Conservation (phyloP, 345 rosid genomes). For the Clausena lansium region DNA sequence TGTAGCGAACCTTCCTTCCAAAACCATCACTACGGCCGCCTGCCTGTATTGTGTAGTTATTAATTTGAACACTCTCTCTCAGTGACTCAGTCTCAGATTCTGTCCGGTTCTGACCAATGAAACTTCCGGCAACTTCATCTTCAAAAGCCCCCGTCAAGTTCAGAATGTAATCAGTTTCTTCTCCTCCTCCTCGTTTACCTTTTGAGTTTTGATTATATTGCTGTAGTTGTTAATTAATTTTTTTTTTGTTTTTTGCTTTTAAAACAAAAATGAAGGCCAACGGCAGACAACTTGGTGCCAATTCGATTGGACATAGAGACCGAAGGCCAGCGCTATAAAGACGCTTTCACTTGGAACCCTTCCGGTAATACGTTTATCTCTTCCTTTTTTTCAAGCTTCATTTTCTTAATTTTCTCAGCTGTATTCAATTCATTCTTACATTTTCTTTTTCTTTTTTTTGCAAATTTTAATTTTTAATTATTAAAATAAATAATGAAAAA, state of each 20-base stretch:
- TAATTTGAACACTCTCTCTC: neutral
- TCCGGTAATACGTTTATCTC: conserved; percentile 44
- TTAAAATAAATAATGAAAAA: neutral
- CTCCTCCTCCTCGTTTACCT: neutral
- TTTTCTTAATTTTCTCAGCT: neutral
- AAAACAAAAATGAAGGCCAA: conserved; percentile 51
- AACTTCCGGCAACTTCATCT: conserved; percentile 40
- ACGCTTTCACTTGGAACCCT: conserved; percentile 97
- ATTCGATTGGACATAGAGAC: conserved; percentile 85
- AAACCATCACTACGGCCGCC: too few species aligned
- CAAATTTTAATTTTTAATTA: neutral
- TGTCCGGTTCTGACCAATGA: conserved; percentile 30
- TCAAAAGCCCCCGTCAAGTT: conserved; percentile 67
- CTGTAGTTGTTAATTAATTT: neutral
- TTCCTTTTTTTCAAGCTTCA: neutral
- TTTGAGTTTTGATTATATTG: neutral
- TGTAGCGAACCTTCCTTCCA: too few species aligned
- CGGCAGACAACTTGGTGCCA: conserved; percentile 82
- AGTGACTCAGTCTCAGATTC: neutral
- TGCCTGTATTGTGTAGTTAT: too few species aligned
- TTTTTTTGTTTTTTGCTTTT: neutral
- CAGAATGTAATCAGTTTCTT: conserved; percentile 58
- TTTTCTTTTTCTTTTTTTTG: too few species aligned
- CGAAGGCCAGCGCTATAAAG: conserved; percentile 87
- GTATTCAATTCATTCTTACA: too few species aligned